These are phyloP conservation scores for Russula sp. DNA, from an alignment of 768 basidiomycete genomes.

Conservation along the genomic window DNA sequence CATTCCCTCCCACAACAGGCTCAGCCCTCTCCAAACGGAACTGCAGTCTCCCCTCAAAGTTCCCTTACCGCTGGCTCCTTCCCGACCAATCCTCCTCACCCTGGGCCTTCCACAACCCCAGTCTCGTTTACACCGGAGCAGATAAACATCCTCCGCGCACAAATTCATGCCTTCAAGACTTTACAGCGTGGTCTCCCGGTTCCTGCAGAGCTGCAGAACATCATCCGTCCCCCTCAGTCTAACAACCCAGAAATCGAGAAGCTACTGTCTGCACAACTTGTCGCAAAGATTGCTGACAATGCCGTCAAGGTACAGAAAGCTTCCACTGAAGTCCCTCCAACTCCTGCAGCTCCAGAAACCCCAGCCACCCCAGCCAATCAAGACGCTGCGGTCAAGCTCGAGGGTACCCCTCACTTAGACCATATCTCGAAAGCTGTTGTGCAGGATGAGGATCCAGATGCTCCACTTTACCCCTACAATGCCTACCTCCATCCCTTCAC, in stretches of 20 bases:
- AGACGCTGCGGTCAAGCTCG: conserved; percentile 42
- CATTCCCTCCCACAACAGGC: conserved; percentile 25
- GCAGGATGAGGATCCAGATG: conserved; percentile 72
- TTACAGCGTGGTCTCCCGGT: conserved; percentile 58
- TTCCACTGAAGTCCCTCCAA: conserved; percentile 26
- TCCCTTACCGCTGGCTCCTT: conserved; percentile 44
- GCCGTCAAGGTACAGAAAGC: conserved; percentile 69
- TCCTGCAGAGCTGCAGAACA: conserved; percentile 62
- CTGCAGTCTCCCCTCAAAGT: conserved; percentile 30
- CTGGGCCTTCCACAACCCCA: conserved; percentile 56
- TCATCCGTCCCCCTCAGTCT: conserved; percentile 56
- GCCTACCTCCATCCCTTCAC: conserved; percentile 80
- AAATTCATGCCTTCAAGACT: conserved; percentile 76
- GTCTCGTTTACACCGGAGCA: conserved; percentile 76
- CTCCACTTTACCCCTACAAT: conserved; percentile 88
- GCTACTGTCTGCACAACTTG: conserved; percentile 52
- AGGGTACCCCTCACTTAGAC: conserved; percentile 45
- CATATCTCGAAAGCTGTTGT: conserved; percentile 68
- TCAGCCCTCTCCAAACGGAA: conserved; percentile 30
- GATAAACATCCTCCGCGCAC: conserved; percentile 66
- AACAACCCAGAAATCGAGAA: conserved; percentile 59
- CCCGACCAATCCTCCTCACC: conserved; percentile 42
- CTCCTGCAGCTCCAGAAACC: conserved; percentile 10
- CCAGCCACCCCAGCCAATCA: conserved; percentile 18
- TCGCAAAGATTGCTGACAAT: conserved; percentile 60